Evolutionary conservation across 495 filamentous ascomycete species (phyloP), one percentile per base, ranked within the genome.

Genomic region (Darksidea phi): DNA sequence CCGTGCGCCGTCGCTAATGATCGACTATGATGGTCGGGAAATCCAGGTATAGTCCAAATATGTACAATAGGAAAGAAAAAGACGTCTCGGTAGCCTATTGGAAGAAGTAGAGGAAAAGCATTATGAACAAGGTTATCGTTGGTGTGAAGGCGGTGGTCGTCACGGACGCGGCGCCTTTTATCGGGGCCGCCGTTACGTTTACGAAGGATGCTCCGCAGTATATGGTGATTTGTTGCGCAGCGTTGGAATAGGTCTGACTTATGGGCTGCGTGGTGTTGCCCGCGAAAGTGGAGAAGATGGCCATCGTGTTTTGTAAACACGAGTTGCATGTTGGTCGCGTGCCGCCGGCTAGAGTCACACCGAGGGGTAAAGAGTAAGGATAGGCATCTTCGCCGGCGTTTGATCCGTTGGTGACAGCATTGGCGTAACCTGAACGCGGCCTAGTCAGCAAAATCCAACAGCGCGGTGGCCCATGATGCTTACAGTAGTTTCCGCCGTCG

Each of bases 361-460:
- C 93, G 38, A 95, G 78, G 5, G 94, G 88, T 0, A 97, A 76
- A 66, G 86, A 90, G 76, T 97, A 98, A 17, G 92, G 76, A 60
- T 91, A 88, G 36, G 84, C 79, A 70, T 89, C 86, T 24, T 81
- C 80, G 0, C 86, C 76, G 24, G 82, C 86, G 10, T 82, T 78
- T 13, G 41, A 6, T 17, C 68, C 66, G 71, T 96, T 96, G 10
- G 86, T 91, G 58, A 90, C 83, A 23, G 91, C 90, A 67, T 90
- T 87, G 57, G 90, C 89, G 70, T 91, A 97, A 74, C 86, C 42
- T 67, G 48, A 1, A 41, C 11, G 21, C n/a, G 38, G 18, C 0
- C 17, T 21, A 23, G 43, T 64, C 42, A 64, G 54, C 47, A 11
- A 10, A 41, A 18, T 48, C 10, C 15, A 45, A 41, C n/a, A 36